These are phyloP conservation scores for Lasiosphaeria miniovina DNA, from an alignment of 495 filamentous ascomycete genomes.

Conservation along the genomic window DNA sequence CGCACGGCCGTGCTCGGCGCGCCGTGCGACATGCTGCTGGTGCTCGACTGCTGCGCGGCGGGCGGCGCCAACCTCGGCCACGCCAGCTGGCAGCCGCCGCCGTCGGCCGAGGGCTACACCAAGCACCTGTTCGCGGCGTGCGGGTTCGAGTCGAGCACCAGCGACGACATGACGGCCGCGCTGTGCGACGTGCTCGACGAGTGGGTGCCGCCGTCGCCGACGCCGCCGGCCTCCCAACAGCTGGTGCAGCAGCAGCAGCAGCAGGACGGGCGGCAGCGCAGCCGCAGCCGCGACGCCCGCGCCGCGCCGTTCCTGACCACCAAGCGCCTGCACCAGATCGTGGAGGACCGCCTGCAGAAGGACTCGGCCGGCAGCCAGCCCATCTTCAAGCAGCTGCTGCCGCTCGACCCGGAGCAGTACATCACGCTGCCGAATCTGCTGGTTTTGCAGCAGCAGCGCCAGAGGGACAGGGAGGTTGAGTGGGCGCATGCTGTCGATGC, in stretches of 20 bases:
- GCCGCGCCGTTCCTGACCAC: slow-evolving; percentile 21
- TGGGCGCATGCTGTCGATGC: not conserved
- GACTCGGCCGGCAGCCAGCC: slow-evolving; percentile 28
- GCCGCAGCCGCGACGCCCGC: not conserved
- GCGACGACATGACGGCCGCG: slow-evolving; percentile 35
- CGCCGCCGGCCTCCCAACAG: not conserved
- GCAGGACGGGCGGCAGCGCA: not conserved
- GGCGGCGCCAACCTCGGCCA: slow-evolving; percentile 29
- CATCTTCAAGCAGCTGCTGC: slow-evolving; percentile 36
- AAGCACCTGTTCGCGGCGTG: slow-evolving; percentile 37
- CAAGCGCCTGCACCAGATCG: slow-evolving; percentile 33
- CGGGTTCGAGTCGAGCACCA: slow-evolving; percentile 35
- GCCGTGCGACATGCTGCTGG: slow-evolving; percentile 28
- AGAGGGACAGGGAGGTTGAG: not conserved
- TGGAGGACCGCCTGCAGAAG: slow-evolving; percentile 32
- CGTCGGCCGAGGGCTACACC: slow-evolving; percentile 24
- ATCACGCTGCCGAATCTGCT: slow-evolving; percentile 31
- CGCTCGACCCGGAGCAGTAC: slow-evolving; percentile 32
- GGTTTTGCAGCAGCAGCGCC: not conserved
- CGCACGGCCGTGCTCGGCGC: slow-evolving; percentile 26
- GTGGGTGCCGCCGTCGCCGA: slow-evolving; percentile 9
- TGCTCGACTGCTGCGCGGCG: slow-evolving; percentile 38
- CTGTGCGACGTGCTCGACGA: slow-evolving; percentile 31
- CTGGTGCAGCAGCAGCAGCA: not conserved
- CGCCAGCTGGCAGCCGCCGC: slow-evolving; percentile 24